phyloP scores from a whole-genome alignment of 192 early-diverging fungal species.

The Phycomyces blakesleeanus region DNA sequence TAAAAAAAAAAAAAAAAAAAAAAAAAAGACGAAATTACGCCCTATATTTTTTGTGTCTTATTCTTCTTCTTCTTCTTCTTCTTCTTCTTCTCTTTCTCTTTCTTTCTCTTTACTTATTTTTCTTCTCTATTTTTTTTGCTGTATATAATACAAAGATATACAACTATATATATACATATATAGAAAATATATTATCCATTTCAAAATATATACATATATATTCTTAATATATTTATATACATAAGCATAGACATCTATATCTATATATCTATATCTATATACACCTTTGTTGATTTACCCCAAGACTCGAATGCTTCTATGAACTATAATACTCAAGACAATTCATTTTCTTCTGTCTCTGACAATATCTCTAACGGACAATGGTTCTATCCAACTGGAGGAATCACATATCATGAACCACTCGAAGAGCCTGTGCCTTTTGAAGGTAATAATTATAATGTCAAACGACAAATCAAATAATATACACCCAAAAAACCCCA shows the following conservation, averaged over 20 bases:
- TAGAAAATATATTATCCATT: background rate
- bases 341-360: too few species aligned
- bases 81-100: slow-evolving; percentile 3
- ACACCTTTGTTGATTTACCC: too few species aligned
- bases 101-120: slow-evolving; percentile 3
- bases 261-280: too few species aligned
- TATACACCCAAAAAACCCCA: background rate
- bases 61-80: slow-evolving; percentile 2
- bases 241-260: too few species aligned
- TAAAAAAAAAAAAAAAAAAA: slow-evolving; percentile 2
- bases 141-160: too few species aligned
- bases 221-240: background rate
- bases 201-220: background rate
- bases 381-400: too few species aligned
- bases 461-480: too few species aligned
- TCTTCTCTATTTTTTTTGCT: background rate
- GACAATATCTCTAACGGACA: too few species aligned
- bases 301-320: too few species aligned
- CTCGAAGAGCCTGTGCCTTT: slow-evolving; percentile 34
- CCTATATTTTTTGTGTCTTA: background rate
- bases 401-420: slow-evolving; percentile 7
- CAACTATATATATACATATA: background rate
- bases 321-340: too few species aligned
- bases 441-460: slow-evolving; percentile 26
- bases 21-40: background rate